These are phyloP conservation scores for Pseudogymnoascus sp. DNA, from an alignment of 2,329 filamentous ascomycete genomes.

Conservation along the genomic window DNA sequence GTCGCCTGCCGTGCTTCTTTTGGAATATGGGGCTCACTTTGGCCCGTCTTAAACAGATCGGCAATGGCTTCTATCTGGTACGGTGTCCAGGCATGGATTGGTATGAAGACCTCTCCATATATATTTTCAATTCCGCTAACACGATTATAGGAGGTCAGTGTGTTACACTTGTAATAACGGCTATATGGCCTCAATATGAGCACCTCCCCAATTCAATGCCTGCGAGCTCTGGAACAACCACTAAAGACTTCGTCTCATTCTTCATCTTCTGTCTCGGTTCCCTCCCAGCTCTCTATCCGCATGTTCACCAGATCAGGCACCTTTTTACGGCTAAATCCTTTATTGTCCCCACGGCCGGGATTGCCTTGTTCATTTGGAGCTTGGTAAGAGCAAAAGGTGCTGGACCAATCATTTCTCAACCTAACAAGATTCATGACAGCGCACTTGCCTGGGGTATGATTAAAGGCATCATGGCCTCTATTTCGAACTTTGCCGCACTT, in stretches of 20 bases:
- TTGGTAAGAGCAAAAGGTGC: constrained; percentile 72
- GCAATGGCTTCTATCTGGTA: constrained; percentile 81
- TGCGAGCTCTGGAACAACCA: constrained; percentile 58
- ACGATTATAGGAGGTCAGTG: constrained; percentile 57
- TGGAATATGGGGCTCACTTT: constrained; percentile 80
- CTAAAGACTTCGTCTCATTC: constrained; percentile 69
- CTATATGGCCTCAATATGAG: constrained; percentile 62
- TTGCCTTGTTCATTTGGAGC: constrained; percentile 83
- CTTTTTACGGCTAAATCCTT: constrained; percentile 85
- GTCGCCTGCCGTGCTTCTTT: constrained; percentile 71
- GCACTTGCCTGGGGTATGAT: constrained; percentile 74
- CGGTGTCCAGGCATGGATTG: constrained; percentile 73
- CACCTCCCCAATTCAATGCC: constrained; percentile 61
- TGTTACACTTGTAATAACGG: constrained; percentile 78
- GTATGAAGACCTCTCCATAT: not conserved
- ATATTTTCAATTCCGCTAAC: not conserved
- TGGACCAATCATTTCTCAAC: constrained; percentile 71
- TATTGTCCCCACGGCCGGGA: constrained; percentile 69
- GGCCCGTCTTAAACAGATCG: constrained; percentile 82
- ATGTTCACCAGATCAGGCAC: constrained; percentile 80
- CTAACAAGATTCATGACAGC: constrained; percentile 53
- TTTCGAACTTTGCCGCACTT: constrained; percentile 84
- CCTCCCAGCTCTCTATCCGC: constrained; percentile 79
- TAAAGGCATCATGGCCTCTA: constrained; percentile 77
- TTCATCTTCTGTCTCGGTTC: constrained; percentile 79